A percentile compares a stretch with the other conserved stretches of the same genome.
Evolutionary conservation across 176 grass and related monocot genomes (phyloP).

Genomic region (Rhynchospora breviuscula): DNA sequence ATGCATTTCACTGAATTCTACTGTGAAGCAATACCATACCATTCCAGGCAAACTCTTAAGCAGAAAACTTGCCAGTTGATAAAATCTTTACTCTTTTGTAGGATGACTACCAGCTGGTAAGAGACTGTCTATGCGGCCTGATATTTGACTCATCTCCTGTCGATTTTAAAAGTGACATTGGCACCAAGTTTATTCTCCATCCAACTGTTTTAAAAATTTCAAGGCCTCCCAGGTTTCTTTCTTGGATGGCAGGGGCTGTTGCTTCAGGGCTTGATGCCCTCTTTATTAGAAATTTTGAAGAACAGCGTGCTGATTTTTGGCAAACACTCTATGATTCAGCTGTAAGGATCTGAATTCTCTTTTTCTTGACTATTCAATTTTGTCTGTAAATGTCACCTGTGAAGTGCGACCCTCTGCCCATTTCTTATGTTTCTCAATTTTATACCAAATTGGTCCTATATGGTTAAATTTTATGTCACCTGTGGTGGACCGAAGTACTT

Average conservation of each 20-base stretch:
- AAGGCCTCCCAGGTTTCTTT: slow-evolving; percentile 68
- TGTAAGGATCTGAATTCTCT: slow-evolving; percentile 47
- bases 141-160: slow-evolving; percentile 84
- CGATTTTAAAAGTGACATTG: slow-evolving; percentile 91
- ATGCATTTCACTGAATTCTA: not conserved
- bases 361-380: not conserved
- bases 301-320: slow-evolving; percentile 78
- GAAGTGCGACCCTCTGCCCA: not conserved
- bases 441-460: not conserved
- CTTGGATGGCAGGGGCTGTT: slow-evolving; percentile 67
- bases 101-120: slow-evolving; percentile 84
- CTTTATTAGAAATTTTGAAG: slow-evolving; percentile 92
- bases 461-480: not conserved
- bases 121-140: slow-evolving; percentile 74
- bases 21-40: not conserved
- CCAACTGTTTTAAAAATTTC: slow-evolving; percentile 80
- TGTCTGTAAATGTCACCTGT: not conserved
- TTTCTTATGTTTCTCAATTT: not conserved
- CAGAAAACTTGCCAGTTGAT: not conserved
- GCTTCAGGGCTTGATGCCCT: slow-evolving; percentile 63
- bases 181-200: slow-evolving; percentile 84
- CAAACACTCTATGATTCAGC: slow-evolving; percentile 76
- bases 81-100: slow-evolving; percentile 19
- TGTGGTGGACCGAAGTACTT: not conserved
- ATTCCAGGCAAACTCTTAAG: not conserved